Conservation (phyloP, 202 grass and related monocot species). For the Saccharum hybrid region DNA sequence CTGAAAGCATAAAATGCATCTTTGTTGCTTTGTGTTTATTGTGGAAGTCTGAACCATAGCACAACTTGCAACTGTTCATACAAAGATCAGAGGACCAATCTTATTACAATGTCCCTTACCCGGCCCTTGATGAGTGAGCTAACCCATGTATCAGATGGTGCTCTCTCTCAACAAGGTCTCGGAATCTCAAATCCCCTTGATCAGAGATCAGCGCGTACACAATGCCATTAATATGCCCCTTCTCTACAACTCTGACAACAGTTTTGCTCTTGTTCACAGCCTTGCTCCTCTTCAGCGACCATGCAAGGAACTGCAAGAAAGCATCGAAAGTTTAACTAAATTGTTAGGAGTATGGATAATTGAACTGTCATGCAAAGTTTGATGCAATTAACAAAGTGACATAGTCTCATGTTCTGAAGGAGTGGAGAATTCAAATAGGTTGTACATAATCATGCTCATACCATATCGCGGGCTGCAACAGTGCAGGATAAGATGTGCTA, state of each 20-base stretch:
- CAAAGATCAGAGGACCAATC: slow-evolving; percentile 64
- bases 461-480: slow-evolving; percentile 87
- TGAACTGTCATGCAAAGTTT: background rate
- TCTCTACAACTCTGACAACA: slow-evolving; percentile 74
- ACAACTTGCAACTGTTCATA: slow-evolving; percentile 67
- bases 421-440: background rate
- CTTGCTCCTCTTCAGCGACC: slow-evolving; percentile 98
- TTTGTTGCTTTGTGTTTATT: background rate
- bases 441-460: slow-evolving; percentile 46
- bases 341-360: background rate
- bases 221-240: slow-evolving; percentile 88
- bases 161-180: slow-evolving; percentile 68
- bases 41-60: slow-evolving; percentile 12
- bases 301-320: slow-evolving; percentile 72
- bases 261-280: slow-evolving; percentile 84
- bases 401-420: background rate
- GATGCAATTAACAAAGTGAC: background rate
- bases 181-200: slow-evolving; percentile 79
- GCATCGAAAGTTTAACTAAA: background rate
- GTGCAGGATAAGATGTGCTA: slow-evolving; percentile 78
- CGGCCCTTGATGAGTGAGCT: slow-evolving; percentile 56
- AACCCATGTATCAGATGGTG: slow-evolving; percentile 59
- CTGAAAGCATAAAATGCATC: no score
- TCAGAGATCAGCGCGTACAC: slow-evolving; percentile 85
- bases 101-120: slow-evolving; percentile 72